phyloP scores from a whole-genome alignment of 2,329 filamentous ascomycete species.

The Cercospora nicotianae region DNA sequence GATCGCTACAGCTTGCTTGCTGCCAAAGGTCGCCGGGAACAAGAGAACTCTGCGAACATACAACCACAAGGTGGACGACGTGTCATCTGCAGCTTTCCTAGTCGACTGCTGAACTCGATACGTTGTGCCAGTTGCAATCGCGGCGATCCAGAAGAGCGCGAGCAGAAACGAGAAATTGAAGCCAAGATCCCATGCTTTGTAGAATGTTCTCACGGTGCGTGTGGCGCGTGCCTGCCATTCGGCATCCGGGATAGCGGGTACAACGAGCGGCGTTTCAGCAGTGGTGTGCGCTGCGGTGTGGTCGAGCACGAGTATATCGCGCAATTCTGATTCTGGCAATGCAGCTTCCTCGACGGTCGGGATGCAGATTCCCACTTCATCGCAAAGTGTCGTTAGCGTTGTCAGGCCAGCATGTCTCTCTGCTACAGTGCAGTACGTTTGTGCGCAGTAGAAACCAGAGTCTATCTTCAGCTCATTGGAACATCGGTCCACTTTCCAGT shows the following conservation, averaged over 20 bases:
- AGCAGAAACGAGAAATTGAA: conserved; percentile 23
- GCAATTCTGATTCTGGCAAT: conserved; percentile 14
- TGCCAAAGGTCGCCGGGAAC: conserved; percentile 47
- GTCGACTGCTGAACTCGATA: conserved; percentile 35
- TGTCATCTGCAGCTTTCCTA: conserved; percentile 19
- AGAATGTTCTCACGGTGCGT: conserved; percentile 17
- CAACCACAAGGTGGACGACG: conserved; percentile 14
- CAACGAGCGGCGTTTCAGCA: conserved; percentile 10
- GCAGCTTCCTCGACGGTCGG: conserved; percentile 14
- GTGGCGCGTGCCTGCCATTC: conserved; percentile 11
- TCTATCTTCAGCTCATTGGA: conserved; percentile 19
- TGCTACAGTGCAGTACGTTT: conserved; percentile 21
- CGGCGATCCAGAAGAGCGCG: conserved; percentile 45
- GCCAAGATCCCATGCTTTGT: conserved; percentile 16
- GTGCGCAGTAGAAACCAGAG: conserved; percentile 21
- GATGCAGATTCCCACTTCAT: conserved; percentile 8
- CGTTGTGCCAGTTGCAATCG: conserved; percentile 41
- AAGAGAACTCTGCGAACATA: conserved; percentile 45
- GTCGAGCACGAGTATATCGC: conserved; percentile 14
- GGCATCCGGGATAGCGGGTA: conserved; percentile 19
- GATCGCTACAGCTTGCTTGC: conserved; percentile 44
- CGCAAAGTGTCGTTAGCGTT: conserved; percentile 7
- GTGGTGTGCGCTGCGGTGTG: conserved; percentile 19
- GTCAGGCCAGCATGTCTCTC: conserved; percentile 14
- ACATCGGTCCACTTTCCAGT: conserved; percentile 18